Percentiles rank a stretch among this genome's conserved stretches.
Evolutionary conservation across 495 filamentous ascomycete genomes (phyloP).

Genomic region (Annulohypoxylon nitens): DNA sequence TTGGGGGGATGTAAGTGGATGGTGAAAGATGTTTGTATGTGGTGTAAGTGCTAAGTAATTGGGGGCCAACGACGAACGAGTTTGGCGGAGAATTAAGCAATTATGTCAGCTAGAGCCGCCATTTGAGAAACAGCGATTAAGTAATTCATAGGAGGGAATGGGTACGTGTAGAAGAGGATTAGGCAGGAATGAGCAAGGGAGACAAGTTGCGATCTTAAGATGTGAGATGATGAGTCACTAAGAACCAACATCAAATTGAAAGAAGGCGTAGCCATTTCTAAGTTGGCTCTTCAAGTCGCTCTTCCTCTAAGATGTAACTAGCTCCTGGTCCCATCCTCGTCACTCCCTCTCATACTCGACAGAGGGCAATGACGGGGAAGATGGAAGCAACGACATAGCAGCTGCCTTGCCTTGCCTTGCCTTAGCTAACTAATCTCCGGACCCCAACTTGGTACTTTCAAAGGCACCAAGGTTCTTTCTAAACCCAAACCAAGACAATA

Average conservation of each 20-base stretch:
- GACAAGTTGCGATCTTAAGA: constrained; percentile 20
- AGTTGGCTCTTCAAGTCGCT: constrained; percentile 23
- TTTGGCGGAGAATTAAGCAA: constrained; percentile 14
- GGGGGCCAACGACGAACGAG: constrained; percentile 8
- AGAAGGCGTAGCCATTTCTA: constrained; percentile 37
- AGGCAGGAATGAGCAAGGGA: constrained; percentile 14
- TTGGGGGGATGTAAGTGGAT: constrained; percentile 8
- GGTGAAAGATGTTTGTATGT: not conserved
- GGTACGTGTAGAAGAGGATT: not conserved
- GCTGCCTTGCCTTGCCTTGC: not conserved
- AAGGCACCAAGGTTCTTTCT: not conserved
- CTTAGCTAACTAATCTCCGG: constrained; percentile 21
- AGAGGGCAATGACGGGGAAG: constrained; percentile 13
- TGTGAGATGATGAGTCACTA: constrained; percentile 27
- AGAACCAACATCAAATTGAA: constrained; percentile 20
- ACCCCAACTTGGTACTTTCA: not conserved
- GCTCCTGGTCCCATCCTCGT: constrained; percentile 17
- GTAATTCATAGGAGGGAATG: not conserved
- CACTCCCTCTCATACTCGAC: constrained; percentile 8
- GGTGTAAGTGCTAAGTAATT: not conserved
- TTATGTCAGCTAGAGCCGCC: constrained; percentile 8
- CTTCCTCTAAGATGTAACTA: constrained; percentile 15
- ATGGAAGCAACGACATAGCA: constrained; percentile 14
- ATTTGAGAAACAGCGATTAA: constrained; percentile 14
- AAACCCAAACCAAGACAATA: constrained; percentile 19